phyloP scores from a whole-genome alignment of 1,284 basidiomycete genomes.

The Porogramme epimiltina region DNA sequence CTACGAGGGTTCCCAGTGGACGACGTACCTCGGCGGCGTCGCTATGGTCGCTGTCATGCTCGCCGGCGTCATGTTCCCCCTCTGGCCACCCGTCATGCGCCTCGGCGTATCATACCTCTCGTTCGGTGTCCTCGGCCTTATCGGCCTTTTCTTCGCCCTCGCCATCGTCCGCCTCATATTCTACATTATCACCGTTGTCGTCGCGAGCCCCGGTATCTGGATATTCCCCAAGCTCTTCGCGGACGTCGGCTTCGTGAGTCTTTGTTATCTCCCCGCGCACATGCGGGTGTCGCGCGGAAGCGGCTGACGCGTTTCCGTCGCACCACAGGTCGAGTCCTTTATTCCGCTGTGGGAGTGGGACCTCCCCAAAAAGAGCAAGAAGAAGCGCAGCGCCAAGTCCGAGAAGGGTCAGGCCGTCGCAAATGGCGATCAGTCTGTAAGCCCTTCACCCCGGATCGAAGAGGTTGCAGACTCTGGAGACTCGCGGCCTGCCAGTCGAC shows the following conservation, averaged over 20 bases:
- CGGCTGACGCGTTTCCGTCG: background rate
- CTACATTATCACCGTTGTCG: slow-evolving; percentile 90
- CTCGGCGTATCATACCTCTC: slow-evolving; percentile 96
- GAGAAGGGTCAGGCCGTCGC: slow-evolving; percentile 37
- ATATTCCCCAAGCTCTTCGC: slow-evolving; percentile 99
- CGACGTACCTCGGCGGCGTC: slow-evolving; percentile 89
- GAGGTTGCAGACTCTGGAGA: slow-evolving; percentile 54
- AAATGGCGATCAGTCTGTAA: slow-evolving; percentile 19
- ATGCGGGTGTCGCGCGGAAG: no score
- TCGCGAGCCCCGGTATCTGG: slow-evolving; percentile 93
- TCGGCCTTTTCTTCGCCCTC: slow-evolving; percentile 90
- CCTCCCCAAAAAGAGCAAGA: slow-evolving; percentile 83
- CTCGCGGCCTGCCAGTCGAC: slow-evolving; percentile 62
- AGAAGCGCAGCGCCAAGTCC: slow-evolving; percentile 60
- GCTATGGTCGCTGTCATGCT: slow-evolving; percentile 95
- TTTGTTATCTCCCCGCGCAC: background rate
- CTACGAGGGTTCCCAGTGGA: slow-evolving; percentile 93
- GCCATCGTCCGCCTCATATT: slow-evolving; percentile 93
- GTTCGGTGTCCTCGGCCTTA: slow-evolving; percentile 85
- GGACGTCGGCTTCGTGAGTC: slow-evolving; percentile 96
- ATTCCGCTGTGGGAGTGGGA: slow-evolving; percentile 99
- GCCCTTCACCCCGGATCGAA: slow-evolving; percentile 38
- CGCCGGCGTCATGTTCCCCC: slow-evolving; percentile 98
- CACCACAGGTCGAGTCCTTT: slow-evolving; percentile 92
- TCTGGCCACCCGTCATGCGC: slow-evolving; percentile 95